Conservation (phyloP, 163 green algal species). For the Volvox carteri region DNA sequence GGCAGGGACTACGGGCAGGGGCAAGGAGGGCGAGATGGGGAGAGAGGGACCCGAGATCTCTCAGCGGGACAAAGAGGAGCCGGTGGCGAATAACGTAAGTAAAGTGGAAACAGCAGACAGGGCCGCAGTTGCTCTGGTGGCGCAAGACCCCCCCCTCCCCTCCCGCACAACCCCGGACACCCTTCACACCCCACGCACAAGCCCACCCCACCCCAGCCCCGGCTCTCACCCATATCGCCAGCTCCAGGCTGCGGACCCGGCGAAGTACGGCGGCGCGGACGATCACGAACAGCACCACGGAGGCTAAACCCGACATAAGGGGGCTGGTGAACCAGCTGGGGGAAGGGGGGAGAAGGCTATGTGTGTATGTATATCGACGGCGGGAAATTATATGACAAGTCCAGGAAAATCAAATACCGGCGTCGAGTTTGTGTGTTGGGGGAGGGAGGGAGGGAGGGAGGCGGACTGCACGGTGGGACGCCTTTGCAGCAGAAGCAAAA, state of each 20-base stretch:
- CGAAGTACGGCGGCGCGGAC: slow-evolving; percentile 67
- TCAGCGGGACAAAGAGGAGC: too few relatives aligned
- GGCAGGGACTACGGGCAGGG: slow-evolving; percentile 25
- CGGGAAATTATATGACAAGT: not conserved
- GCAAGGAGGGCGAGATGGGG: not conserved
- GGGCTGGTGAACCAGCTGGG: slow-evolving; percentile 78
- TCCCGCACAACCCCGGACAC: not conserved
- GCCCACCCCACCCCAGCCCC: not conserved
- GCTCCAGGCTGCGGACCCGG: slow-evolving; percentile 52
- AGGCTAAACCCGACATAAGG: slow-evolving; percentile 58
- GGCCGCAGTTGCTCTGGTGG: too few relatives aligned
- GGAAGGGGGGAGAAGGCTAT: not conserved
- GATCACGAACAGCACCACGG: slow-evolving; percentile 60
- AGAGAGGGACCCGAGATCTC: too few relatives aligned
- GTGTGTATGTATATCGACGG: not conserved
- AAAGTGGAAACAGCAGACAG: too few relatives aligned
- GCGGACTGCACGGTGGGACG: too few relatives aligned
- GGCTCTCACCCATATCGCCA: slow-evolving; percentile 60
- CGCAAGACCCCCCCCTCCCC: not conserved
- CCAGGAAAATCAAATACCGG: not conserved
- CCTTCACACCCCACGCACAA: not conserved
- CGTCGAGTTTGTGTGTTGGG: not conserved
- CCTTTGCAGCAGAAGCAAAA: too few relatives aligned
- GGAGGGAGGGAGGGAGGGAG: not conserved
- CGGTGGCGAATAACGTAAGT: too few relatives aligned